phyloP scores from a whole-genome alignment of 495 filamentous ascomycete species.

The Xylaria flabelliformis region DNA sequence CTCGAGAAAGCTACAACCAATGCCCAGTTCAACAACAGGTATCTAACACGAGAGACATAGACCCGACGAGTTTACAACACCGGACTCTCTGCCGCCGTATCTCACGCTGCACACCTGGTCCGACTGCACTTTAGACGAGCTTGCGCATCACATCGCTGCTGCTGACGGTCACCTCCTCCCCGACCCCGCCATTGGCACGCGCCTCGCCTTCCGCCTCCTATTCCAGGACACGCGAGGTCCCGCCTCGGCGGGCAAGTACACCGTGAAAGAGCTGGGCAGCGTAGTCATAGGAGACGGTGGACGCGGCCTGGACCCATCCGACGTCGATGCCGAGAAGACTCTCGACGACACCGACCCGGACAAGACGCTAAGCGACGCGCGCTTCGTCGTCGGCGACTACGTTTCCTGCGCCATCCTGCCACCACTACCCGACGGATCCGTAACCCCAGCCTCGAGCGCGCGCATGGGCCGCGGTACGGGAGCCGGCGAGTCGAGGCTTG shows the following conservation, averaged over 20 bases:
- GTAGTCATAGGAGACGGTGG: slow-evolving; percentile 74
- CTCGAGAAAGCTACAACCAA: background rate
- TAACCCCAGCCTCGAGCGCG: slow-evolving; percentile 61
- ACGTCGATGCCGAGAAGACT: slow-evolving; percentile 31
- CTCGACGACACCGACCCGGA: slow-evolving; percentile 50
- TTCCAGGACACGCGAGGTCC: slow-evolving; percentile 76
- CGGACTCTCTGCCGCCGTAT: slow-evolving; percentile 64
- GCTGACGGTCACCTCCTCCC: slow-evolving; percentile 62
- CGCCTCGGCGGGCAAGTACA: slow-evolving; percentile 60
- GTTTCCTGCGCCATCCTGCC: slow-evolving; percentile 80
- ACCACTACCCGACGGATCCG: slow-evolving; percentile 74
- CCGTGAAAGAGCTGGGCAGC: slow-evolving; percentile 78
- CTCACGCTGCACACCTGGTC: slow-evolving; percentile 90
- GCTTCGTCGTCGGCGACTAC: slow-evolving; percentile 89
- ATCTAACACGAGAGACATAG: slow-evolving; percentile 42
- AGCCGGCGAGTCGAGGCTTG: slow-evolving; percentile 42
- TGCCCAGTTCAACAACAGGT: background rate
- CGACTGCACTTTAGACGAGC: slow-evolving; percentile 81
- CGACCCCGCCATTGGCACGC: slow-evolving; percentile 76
- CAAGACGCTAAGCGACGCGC: slow-evolving; percentile 74
- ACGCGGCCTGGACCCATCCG: slow-evolving; percentile 48
- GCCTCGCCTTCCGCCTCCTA: slow-evolving; percentile 84
- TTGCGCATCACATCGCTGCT: slow-evolving; percentile 67
- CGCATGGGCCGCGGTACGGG: slow-evolving; percentile 47
- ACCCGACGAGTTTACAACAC: slow-evolving; percentile 68